Evolutionary conservation across 768 basidiomycete genomes (phyloP), one percentile per base, ranked within the genome.

Genomic region (Rhodosporidiobolus odoratus): DNA sequence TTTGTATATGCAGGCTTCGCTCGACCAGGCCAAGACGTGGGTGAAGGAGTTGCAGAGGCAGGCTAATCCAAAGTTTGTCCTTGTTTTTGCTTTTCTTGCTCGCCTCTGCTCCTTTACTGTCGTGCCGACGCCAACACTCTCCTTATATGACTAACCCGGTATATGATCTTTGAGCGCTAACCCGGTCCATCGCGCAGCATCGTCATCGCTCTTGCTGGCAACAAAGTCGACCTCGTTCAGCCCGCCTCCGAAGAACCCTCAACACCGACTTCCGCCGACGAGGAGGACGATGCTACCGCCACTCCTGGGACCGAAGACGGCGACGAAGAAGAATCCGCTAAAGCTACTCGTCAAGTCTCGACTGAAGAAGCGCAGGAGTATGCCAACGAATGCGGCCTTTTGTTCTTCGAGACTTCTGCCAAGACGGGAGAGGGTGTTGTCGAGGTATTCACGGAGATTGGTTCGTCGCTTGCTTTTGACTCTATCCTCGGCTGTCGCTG

Each of bases 11-110:
- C 48, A 81, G 54, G 85, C 89, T 66, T 95, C 92, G 77, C 84
- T 99, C 68, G 95, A 98, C 80, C 98, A 98, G 80, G 96, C 96
- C 64, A 97, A 98, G 83, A 92, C 94, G 38, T 99, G 96, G 96
- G 93, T 99, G 68, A 97, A 96, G 83, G 96, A 99, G 81, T 85
- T 99, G 32, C 96, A 99, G 79, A 87, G 96, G 74, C 96, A 99
- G 79, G 96, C 96, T 32, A 96, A 97, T 79, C 94, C 95, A 43
- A 98, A 98, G 98, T 98, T 2, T 37, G 72, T 68, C n/a, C 17
- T 27, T 6, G 40, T 7, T 13, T 19, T 30, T 9, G 2, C 32
- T 62, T 38, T 25, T 25, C 34, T 19, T 17, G 2, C 50, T 25
- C 38, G 9, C 1, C 48, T 34, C 27, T 27, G 12, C 40, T 16